Evolutionary conservation across 345 rosid species (phyloP).

Genomic region (Brassica cretica): DNA sequence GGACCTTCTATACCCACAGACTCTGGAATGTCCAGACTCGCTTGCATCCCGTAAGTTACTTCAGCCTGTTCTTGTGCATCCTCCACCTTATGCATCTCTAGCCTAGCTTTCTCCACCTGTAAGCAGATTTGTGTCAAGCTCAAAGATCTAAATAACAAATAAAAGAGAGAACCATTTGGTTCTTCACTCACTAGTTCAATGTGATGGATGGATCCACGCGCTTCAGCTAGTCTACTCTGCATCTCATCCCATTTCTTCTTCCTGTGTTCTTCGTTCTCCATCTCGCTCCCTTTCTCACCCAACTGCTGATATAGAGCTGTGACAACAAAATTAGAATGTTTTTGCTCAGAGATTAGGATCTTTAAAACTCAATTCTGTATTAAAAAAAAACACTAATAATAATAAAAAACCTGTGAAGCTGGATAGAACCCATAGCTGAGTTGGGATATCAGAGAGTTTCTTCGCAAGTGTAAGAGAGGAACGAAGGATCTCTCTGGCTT

Average conservation of each 20-base stretch:
- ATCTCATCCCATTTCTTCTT: constrained; percentile 72
- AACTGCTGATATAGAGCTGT: constrained; percentile 69
- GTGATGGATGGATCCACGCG: constrained; percentile 82
- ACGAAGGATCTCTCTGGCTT: constrained; percentile 93
- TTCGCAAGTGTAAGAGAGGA: constrained; percentile 88
- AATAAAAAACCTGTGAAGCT: constrained; percentile 65
- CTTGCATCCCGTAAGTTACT: constrained; percentile 36
- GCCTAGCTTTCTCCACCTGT: constrained; percentile 70
- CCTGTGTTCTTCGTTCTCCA: constrained; percentile 88
- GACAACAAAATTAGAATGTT: constrained; percentile 11
- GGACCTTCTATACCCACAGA: constrained; percentile 72
- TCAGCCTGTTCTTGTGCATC: constrained; percentile 50
- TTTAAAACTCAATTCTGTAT: not conserved
- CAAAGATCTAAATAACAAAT: not conserved
- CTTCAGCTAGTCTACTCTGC: constrained; percentile 84
- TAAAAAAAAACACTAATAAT: not conserved
- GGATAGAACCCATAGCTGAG: constrained; percentile 95
- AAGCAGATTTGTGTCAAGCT: not conserved
- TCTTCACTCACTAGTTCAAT: constrained; percentile 76
- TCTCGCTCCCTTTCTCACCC: constrained; percentile 80
- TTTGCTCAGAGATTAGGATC: constrained; percentile 6
- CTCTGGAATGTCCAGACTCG: constrained; percentile 81
- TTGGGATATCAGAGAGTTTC: constrained; percentile 85
- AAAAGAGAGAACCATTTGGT: not conserved
- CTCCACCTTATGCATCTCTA: constrained; percentile 54